phyloP scores from a whole-genome alignment of 495 filamentous ascomycete species.

The Friedmanniomyces simplex region DNA sequence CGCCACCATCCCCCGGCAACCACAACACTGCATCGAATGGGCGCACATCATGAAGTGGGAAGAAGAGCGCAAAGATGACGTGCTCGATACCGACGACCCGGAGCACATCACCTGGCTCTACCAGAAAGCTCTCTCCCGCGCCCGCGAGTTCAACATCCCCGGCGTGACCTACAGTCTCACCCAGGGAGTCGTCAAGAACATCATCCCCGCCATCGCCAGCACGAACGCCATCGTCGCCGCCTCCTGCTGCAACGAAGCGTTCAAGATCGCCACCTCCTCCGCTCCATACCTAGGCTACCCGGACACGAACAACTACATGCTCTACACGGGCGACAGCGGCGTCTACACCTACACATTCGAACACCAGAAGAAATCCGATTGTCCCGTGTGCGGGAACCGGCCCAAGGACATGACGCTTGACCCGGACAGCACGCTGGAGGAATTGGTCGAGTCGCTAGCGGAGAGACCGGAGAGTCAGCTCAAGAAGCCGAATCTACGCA shows the following conservation, averaged over 20 bases:
- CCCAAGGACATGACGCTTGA: conserved; percentile 64
- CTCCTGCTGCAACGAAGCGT: conserved; percentile 87
- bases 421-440: conserved; percentile 60
- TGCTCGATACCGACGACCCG: conserved; percentile 89
- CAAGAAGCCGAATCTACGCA: conserved; percentile 78
- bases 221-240: conserved; percentile 97
- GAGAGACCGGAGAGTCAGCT: conserved; percentile 64
- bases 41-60: conserved; percentile 84
- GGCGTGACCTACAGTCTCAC: conserved; percentile 96
- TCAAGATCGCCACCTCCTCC: conserved; percentile 78
- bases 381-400: conserved; percentile 82
- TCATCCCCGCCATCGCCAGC: conserved; percentile 95
- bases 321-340: conserved; percentile 92
- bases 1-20: conserved; percentile 92
- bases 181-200: conserved; percentile 98
- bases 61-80: conserved; percentile 42
- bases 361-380: conserved; percentile 83
- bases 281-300: conserved; percentile 59
- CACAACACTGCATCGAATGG: conserved; percentile 99
- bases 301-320: conserved; percentile 80
- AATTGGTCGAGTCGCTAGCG: conserved; percentile 77
- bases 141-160: conserved; percentile 77
- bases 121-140: conserved; percentile 68
- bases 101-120: conserved; percentile 97
- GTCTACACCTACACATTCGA: conserved; percentile 96